Evolutionary conservation across 352 stramenopile species (phyloP), one percentile per base, ranked within the genome.

Genomic region (Phytophthora lateralis): DNA sequence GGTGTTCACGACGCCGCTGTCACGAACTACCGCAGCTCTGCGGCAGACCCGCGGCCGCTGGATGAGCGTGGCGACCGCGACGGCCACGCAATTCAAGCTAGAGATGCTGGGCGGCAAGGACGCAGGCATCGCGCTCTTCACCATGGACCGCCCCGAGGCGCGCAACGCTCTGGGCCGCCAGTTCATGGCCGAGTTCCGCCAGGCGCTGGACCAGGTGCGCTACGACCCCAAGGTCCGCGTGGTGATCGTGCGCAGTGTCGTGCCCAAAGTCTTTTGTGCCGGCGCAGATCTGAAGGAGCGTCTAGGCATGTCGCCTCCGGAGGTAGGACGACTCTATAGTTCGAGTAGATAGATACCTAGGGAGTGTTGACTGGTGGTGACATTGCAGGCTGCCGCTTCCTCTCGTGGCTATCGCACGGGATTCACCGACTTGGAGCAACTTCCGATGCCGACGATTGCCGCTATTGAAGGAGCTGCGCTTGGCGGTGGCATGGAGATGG

Each of bases 401-500:
- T 78, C 54, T 21, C 47, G 88, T 68, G 38, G 80, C 66, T 52
- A 97, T 84, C 85, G 93, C 29, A 85, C 67, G 20, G 81, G 85
- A 4, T 97, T 98, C 58, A 86, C 82, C 6, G 79, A 90, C 38
- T 62, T 98, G 14, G 85, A 94, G 27, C 75, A 91, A 56, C 74
- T 98, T 11, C 91, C 91, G 6, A 97, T 97, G 80, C 95, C 95
- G 17, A 96, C 93, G 3, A 97, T 98, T 61, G 91, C 93, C 17
- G 93, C 83, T 0, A 93, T 98, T 39, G 91, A 98, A 73, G 90
- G 90, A 14, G 87, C 89, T 4, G 93, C 95, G 6, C 78, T 98
- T 15, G 95, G 95, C 8, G 95, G 93, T 24, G 95, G 95, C 14
- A 73, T 98, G 45, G 95, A 98, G 66, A 82, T 98, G 68, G 90